These are phyloP conservation scores for Nissolia schottii DNA, from an alignment of 306 rosid species.

Conservation along the genomic window DNA sequence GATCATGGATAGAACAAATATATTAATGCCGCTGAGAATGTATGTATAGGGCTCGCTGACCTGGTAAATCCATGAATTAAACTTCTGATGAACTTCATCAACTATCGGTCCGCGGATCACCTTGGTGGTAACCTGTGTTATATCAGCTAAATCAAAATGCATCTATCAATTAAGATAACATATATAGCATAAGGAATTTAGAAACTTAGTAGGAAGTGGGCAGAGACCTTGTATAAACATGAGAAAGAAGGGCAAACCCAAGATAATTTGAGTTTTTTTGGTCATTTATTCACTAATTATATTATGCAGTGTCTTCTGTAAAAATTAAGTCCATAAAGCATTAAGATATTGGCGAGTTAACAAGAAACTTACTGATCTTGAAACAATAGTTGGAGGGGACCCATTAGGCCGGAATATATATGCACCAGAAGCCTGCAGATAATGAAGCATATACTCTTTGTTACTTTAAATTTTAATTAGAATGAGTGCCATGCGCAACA, in stretches of 20 bases:
- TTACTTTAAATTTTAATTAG: neutral
- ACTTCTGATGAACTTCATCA: conserved; percentile 72
- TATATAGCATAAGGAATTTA: neutral
- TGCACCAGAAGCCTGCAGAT: conserved; percentile 65
- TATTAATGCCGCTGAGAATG: neutral
- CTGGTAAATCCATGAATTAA: conserved; percentile 83
- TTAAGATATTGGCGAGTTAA: neutral
- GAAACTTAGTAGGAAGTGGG: neutral
- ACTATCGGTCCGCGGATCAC: conserved; percentile 62
- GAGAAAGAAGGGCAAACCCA: neutral
- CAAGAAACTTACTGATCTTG: conserved; percentile 67
- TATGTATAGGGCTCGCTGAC: conserved; percentile 25
- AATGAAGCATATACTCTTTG: neutral
- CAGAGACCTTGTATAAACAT: neutral
- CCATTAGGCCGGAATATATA: conserved; percentile 83
- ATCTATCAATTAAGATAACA: neutral
- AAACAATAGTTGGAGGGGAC: conserved; percentile 52
- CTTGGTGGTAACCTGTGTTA: conserved; percentile 51
- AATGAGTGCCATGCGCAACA: conserved; percentile 7
- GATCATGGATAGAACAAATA: neutral
- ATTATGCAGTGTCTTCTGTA: neutral
- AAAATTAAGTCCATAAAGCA: neutral
- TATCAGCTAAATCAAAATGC: neutral
- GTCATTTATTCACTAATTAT: neutral
- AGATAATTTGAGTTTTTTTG: neutral